phyloP scores from a whole-genome alignment of 2,329 filamentous ascomycete species.

The Chrysosporium queenslandicum region DNA sequence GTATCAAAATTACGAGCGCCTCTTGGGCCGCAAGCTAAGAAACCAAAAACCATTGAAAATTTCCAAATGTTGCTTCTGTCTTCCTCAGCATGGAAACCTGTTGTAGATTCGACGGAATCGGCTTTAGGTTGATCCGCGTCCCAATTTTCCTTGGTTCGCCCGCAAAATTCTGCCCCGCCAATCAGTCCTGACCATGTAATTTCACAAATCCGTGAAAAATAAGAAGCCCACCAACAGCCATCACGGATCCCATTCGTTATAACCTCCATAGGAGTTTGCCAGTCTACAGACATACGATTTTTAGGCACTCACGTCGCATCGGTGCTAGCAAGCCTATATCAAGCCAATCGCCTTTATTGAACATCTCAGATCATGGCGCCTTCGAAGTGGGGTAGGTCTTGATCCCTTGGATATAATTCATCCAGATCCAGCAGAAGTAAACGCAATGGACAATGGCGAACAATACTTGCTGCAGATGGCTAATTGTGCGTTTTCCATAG shows the following conservation, averaged over 20 bases:
- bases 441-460: background rate
- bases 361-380: slow-evolving; percentile 29
- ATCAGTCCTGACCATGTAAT: slow-evolving; percentile 9
- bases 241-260: background rate
- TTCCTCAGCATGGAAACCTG: too few species aligned
- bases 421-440: background rate
- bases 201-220: background rate
- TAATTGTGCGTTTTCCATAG: slow-evolving; percentile 17
- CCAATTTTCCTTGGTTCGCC: background rate
- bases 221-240: background rate
- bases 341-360: background rate
- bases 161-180: slow-evolving; percentile 8
- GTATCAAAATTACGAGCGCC: background rate
- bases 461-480: background rate
- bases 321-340: background rate
- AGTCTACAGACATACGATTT: background rate
- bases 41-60: background rate
- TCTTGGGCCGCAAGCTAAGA: background rate
- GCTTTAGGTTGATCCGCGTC: background rate
- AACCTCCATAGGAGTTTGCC: background rate
- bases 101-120: background rate
- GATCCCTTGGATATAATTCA: background rate
- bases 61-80: background rate
- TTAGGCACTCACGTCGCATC: background rate
- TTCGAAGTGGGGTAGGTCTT: slow-evolving; percentile 42